Conservation (phyloP, 495 filamentous ascomycete genomes). For the Pyrenula aspistea region DNA sequence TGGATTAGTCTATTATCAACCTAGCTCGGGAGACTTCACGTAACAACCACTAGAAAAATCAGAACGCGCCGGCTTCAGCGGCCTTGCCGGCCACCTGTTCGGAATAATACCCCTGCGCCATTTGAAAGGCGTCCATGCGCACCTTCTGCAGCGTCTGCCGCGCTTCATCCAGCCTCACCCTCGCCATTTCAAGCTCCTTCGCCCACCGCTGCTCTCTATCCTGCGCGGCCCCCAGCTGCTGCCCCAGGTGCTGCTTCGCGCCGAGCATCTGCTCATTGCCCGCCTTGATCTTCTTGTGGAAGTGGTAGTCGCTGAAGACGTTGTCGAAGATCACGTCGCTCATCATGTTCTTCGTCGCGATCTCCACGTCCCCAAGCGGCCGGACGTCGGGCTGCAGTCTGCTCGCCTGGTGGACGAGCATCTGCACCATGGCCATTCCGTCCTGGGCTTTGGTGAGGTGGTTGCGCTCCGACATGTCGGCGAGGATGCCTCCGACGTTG, state of each 20-base stretch:
- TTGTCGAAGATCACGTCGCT: conserved; percentile 35
- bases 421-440: conserved; percentile 18
- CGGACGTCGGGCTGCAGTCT: conserved; percentile 14
- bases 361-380: conserved; percentile 10
- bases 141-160: conserved; percentile 25
- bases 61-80: no score
- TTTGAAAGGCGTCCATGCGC: conserved; percentile 19
- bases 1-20: no score
- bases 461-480: conserved; percentile 20
- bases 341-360: conserved; percentile 24
- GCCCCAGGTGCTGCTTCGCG: conserved; percentile 11
- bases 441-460: conserved; percentile 22
- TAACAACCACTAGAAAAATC: no score
- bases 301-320: conserved; percentile 30
- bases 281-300: conserved; percentile 31
- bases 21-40: no score
- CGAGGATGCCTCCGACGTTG: background rate
- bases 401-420: conserved; percentile 16
- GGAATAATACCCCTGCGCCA: no score
- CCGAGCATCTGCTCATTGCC: conserved; percentile 15
- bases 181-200: conserved; percentile 9
- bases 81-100: no score
- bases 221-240: conserved; percentile 9
- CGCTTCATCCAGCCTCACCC: conserved; percentile 15
- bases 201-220: conserved; percentile 10